phyloP scores from a whole-genome alignment of 805 yeast species.

The Wickerhamiella lipophila region DNA sequence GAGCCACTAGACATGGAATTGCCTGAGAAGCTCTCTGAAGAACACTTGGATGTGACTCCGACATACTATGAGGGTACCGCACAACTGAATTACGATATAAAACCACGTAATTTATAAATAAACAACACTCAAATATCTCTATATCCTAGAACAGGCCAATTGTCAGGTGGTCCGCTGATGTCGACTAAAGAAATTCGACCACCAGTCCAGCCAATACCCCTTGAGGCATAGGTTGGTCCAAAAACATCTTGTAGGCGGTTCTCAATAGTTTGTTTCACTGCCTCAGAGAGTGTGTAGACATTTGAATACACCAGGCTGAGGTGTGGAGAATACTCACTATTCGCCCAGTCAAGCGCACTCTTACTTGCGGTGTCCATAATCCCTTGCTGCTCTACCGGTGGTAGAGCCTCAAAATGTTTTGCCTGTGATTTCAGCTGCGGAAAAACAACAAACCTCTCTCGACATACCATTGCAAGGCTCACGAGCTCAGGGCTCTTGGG shows the following conservation, averaged over 20 bases:
- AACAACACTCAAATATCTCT: constrained; percentile 20
- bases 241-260: constrained; percentile 55
- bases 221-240: constrained; percentile 33
- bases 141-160: constrained; percentile 53
- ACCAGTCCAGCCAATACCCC: constrained; percentile 48
- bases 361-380: constrained; percentile 29
- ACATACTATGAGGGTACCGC: background rate
- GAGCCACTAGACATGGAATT: background rate
- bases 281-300: constrained; percentile 52
- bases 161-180: constrained; percentile 47
- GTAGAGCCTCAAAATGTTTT: constrained; percentile 23
- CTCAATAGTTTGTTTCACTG: constrained; percentile 48
- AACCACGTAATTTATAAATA: constrained; percentile 2
- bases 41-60: background rate
- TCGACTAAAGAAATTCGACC: constrained; percentile 55
- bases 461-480: constrained; percentile 36
- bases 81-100: constrained; percentile 20
- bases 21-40: background rate
- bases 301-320: constrained; percentile 58
- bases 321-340: constrained; percentile 53
- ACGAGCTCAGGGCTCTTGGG: constrained; percentile 35
- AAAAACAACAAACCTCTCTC: constrained; percentile 27
- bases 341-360: constrained; percentile 46
- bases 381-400: constrained; percentile 20
- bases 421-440: constrained; percentile 19